phyloP scores from a whole-genome alignment of 192 early-diverging fungal genomes.

The Podila verticillata region DNA sequence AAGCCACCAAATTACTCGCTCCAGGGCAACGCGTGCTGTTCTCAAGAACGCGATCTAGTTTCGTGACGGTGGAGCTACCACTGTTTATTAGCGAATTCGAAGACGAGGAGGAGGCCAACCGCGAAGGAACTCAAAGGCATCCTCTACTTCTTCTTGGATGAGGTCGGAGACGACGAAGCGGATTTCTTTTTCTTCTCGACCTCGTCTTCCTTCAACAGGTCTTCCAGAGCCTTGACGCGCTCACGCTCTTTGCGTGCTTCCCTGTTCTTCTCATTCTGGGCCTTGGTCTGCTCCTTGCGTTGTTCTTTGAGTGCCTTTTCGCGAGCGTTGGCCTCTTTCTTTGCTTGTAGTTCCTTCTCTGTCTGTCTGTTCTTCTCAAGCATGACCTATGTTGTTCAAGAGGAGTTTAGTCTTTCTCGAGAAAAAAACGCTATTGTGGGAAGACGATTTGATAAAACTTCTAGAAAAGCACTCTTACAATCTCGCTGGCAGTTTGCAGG shows the following conservation, averaged over 20 bases:
- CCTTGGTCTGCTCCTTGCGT: constrained; percentile 52
- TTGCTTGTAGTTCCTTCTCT: constrained; percentile 57
- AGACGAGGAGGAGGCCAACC: no score
- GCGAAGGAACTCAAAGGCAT: neutral
- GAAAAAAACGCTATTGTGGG: neutral
- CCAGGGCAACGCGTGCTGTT: neutral
- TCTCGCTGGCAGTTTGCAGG: constrained; percentile 82
- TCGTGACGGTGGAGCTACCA: neutral
- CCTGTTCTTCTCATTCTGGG: constrained; percentile 55
- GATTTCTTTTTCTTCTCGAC: constrained; percentile 46
- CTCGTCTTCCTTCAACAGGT: constrained; percentile 53
- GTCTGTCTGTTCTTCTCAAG: constrained; percentile 64
- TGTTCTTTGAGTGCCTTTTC: constrained; percentile 54
- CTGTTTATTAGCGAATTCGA: neutral
- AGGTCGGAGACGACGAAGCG: constrained; percentile 20
- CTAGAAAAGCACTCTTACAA: constrained; percentile 58
- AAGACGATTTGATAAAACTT: no score
- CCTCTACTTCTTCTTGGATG: constrained; percentile 32
- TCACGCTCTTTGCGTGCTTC: constrained; percentile 46
- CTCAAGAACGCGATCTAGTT: neutral
- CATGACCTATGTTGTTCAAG: constrained; percentile 13
- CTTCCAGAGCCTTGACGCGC: constrained; percentile 55
- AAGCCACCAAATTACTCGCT: neutral
- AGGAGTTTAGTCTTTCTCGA: neutral
- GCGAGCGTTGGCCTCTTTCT: constrained; percentile 62